phyloP scores from a whole-genome alignment of 192 early-diverging fungal species.

The Umbelopsis vinacea region DNA sequence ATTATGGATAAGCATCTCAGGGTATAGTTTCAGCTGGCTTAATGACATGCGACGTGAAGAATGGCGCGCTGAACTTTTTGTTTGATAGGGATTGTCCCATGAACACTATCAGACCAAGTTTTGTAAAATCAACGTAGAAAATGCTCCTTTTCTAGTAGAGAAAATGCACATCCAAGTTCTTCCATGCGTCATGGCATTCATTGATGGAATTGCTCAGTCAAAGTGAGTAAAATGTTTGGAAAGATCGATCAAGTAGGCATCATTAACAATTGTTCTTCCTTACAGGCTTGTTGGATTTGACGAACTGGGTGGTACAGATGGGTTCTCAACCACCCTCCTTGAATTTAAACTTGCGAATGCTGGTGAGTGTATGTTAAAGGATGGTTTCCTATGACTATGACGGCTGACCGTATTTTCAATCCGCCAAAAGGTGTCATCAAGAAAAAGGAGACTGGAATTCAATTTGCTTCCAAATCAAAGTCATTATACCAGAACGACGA shows the following conservation, averaged over 20 bases:
- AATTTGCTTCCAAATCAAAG: slow-evolving; percentile 16
- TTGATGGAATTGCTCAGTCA: slow-evolving; percentile 64
- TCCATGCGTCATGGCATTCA: slow-evolving; percentile 84
- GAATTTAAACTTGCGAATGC: slow-evolving; percentile 60
- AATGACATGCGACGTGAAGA: neutral
- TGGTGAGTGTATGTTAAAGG: slow-evolving; percentile 4
- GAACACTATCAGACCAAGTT: slow-evolving; percentile 89
- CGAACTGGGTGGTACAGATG: slow-evolving; percentile 86
- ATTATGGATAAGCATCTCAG: slow-evolving; percentile 91
- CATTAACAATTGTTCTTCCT: neutral
- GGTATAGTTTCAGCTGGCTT: slow-evolving; percentile 35
- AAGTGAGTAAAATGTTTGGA: slow-evolving; percentile 30
- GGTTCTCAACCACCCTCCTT: slow-evolving; percentile 76
- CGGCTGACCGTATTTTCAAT: neutral
- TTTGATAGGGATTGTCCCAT: slow-evolving; percentile 57
- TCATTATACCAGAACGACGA: slow-evolving; percentile 11
- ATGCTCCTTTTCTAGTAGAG: slow-evolving; percentile 90
- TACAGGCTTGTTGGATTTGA: slow-evolving; percentile 90
- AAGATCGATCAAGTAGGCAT: neutral
- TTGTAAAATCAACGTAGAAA: slow-evolving; percentile 84
- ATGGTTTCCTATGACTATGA: neutral
- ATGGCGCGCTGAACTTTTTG: neutral
- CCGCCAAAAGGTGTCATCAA: neutral
- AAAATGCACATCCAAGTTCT: slow-evolving; percentile 86
- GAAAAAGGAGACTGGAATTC: slow-evolving; percentile 8